Base-by-base conservation (phyloP, 768 basidiomycete species). In the Kwoniella dendrophila region DNA sequence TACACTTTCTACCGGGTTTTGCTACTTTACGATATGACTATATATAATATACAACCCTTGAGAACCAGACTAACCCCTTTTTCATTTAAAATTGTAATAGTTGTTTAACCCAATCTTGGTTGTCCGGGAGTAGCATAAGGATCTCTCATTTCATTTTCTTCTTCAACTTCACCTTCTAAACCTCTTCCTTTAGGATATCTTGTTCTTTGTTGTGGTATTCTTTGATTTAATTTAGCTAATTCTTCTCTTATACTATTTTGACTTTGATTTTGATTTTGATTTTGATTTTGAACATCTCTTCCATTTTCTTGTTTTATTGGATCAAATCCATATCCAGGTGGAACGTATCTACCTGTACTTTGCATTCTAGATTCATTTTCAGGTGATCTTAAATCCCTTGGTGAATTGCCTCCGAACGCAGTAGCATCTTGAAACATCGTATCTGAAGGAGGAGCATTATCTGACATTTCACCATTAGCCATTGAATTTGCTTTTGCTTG, bases 61-160 rank as follows among this genome's bases (percentile, higher is more conserved):
- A n/a, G n/a, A n/a, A n/a, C n/a, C 16, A 36, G 8, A 36, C 7
- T 36, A 36, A 36, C 34, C 16, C 34, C 34, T 36, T 36, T 36
- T 8, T 16, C 34, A 8, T 36, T 36, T 36, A 7, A 8, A 8
- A 36, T 43, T 8, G 12, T 43, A 43, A 43, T 8, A 20, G 41
- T 8, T 20, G 8, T 10, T 38, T 58, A 58, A 16, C 56, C 56
- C 22, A 58, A 29, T 40, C 71, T 52, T 6, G 71, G 71, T n/a
- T 65, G 57, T 14, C 68, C 71, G 26, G 71, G 68, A 14, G 64
- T 50, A 47, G 66, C 62, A 55, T 62, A 73, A n/a, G 66, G 63
- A 66, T 73, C 71, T 41, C 71, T 56, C 71, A 73, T 68, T 54
- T 73, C 71, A 27, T 45, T 49, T 32, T 68, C 67, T 29, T 68